Conservation (phyloP, 2,329 filamentous ascomycete species). For the Phialophora chinensis region DNA sequence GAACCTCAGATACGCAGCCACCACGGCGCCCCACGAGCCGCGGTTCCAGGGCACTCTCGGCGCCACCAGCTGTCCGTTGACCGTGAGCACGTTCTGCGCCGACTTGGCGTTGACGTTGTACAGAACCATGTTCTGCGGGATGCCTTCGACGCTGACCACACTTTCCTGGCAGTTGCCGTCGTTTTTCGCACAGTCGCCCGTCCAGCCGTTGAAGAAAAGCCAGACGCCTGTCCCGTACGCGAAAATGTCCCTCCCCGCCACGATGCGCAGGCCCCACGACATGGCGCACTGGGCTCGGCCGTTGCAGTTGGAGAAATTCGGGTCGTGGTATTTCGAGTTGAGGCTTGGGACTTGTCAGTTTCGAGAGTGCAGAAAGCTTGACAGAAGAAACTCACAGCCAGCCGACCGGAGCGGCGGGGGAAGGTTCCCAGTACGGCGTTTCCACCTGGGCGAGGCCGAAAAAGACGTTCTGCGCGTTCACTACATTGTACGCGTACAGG, state of each 20-base stretch:
- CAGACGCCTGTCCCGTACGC: background rate
- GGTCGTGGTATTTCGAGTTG: background rate
- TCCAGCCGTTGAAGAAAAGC: constrained; percentile 5
- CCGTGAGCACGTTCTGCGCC: background rate
- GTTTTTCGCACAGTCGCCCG: background rate
- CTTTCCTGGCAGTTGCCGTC: constrained; percentile 2
- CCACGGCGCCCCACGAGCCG: constrained; percentile 5
- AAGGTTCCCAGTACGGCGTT: constrained; percentile 3
- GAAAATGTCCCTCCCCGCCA: background rate
- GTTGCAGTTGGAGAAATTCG: constrained; percentile 5
- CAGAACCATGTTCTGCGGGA: background rate
- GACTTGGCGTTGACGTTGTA: constrained; percentile 2
- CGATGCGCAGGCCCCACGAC: background rate
- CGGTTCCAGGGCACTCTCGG: background rate
- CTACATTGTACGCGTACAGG: constrained; percentile 57
- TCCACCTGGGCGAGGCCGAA: constrained; percentile 29
- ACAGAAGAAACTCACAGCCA: background rate
- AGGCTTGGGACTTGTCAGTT: background rate
- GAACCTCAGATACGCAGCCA: background rate
- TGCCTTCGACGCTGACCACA: background rate
- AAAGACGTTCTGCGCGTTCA: constrained; percentile 51
- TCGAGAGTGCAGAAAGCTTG: too few species aligned
- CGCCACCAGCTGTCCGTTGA: background rate
- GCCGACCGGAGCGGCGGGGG: background rate
- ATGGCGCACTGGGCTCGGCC: background rate